Conservation (phyloP, 192 early-diverging fungal genomes). For the Linnemannia hyalina region DNA sequence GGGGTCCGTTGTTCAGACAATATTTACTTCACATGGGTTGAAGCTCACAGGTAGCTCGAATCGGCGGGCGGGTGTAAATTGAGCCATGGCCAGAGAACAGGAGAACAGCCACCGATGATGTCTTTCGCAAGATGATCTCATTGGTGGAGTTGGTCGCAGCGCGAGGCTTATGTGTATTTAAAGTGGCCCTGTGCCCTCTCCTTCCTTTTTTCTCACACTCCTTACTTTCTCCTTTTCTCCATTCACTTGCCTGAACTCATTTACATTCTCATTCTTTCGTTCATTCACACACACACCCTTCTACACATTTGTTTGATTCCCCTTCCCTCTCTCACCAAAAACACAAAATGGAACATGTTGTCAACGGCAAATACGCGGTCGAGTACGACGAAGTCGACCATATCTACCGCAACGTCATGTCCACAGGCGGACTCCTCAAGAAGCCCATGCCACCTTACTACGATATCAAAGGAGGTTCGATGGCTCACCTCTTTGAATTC, state of each 20-base stretch:
- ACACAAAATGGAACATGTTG: conserved; percentile 8
- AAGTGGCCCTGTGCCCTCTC: neutral
- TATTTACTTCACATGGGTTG: too few relatives aligned
- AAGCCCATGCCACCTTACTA: conserved; percentile 49
- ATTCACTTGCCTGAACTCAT: neutral
- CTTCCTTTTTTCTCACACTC: neutral
- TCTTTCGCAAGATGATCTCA: neutral
- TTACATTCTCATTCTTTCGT: neutral
- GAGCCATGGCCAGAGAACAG: neutral
- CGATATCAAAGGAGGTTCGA: conserved; percentile 35
- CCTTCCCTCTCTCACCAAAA: neutral
- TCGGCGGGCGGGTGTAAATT: neutral
- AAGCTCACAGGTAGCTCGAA: neutral
- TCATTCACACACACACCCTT: neutral
- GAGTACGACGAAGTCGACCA: conserved; percentile 57
- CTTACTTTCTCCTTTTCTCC: neutral
- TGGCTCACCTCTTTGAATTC: conserved; percentile 57
- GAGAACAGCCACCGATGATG: neutral
- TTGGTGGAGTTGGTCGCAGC: neutral
- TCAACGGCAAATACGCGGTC: conserved; percentile 45
- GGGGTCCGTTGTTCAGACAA: too few relatives aligned
- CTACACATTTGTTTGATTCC: neutral
- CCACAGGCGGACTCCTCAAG: conserved; percentile 51
- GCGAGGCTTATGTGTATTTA: neutral
- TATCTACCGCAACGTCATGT: conserved; percentile 55